Evolutionary conservation across 176 grass and related monocot species (phyloP), one percentile per base, ranked within the genome.

Genomic region (Thalia dealbata): DNA sequence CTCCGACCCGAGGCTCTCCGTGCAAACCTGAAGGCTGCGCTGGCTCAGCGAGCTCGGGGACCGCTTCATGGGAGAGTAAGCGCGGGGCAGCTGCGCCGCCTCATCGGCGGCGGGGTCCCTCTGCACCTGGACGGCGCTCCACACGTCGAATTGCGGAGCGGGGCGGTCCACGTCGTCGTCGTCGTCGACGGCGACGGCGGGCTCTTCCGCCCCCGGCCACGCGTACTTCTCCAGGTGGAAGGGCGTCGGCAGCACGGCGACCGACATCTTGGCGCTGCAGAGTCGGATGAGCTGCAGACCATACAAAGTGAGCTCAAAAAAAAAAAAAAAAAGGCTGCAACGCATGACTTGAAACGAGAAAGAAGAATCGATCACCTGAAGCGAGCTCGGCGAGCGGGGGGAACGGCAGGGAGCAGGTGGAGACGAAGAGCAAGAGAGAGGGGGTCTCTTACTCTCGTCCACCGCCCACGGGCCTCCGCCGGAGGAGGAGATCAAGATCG

Each of bases 1-100:
- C 79, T 99, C 95, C 51, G 88, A 93, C 72, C 95, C 90, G 52
- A 99, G 95, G 86, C 90, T 99, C 85, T 99, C 95, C 13, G 95
- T 99, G 90, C 95, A 99, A 69, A 93, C 64, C 81, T 88, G 78
- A 16, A 99, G 95, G 95, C 90, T 99, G 75, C 84, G 91, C 83
- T 85, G 79, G 87, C 81, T 93, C 82, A 97, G 80, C 16, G 92
- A 84, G 74, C 86, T 87, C 28, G 83, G 88, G 26, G 90, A 97
- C 4, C 70, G 70, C 45, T 15, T 25, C 48, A 72, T 30, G 14
- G 52, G 50, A 30, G 70, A 25, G 10, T 72, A 48, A 54, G 52
- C 70, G 19, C 52, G 54, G 19, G 70, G 70, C 10, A 25, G 46
- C 70, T 0, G 2, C 65, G 27, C 42, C 67, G 10, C 27, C 23